Evolutionary conservation across 805 yeast species (phyloP).

Genomic region (Wickerhamiella azymoides): DNA sequence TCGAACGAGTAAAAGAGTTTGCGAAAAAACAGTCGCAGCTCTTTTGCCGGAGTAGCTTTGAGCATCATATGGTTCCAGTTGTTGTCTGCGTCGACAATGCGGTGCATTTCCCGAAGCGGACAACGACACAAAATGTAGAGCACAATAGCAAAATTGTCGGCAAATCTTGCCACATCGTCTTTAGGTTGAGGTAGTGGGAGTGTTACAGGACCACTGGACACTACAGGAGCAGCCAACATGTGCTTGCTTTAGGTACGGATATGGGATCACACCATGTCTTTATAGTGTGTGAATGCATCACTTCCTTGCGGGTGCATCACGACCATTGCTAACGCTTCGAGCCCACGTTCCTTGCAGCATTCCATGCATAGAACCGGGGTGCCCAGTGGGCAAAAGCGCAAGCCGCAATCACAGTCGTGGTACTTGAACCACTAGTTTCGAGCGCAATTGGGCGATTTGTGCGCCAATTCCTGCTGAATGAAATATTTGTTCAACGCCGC

Average conservation of each 20-base stretch:
- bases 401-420: not conserved
- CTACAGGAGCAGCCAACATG: not conserved
- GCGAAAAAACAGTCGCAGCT: not conserved
- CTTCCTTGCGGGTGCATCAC: not conserved
- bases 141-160: constrained; percentile 3
- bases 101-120: not conserved
- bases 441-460: not conserved
- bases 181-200: not conserved
- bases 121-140: constrained; percentile 1
- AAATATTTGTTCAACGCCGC: constrained; percentile 40
- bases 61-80: not conserved
- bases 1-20: not conserved
- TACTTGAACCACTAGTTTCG: not conserved
- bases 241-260: not conserved
- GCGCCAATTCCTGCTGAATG: not conserved
- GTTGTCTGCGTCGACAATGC: not conserved
- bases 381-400: not conserved
- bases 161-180: not conserved
- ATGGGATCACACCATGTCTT: not conserved
- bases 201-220: not conserved
- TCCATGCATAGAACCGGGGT: not conserved
- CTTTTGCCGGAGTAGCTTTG: not conserved
- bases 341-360: not conserved
- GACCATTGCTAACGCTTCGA: not conserved
- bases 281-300: not conserved